Evolutionary conservation across 192 early-diverging fungal species (phyloP).

Genomic region (Coemansia umbellata): DNA sequence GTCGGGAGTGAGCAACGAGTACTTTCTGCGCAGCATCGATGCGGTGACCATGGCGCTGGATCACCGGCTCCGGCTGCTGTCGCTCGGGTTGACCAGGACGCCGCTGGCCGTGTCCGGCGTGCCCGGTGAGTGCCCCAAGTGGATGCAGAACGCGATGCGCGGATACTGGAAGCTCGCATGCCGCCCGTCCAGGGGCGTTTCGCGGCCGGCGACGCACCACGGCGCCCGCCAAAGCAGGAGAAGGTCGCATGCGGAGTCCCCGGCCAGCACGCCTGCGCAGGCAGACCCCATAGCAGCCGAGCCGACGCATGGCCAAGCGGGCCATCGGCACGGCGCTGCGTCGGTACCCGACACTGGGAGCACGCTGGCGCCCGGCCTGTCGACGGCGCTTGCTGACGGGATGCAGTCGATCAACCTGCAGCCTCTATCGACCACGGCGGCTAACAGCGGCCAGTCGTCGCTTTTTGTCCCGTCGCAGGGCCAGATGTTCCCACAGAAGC

Average conservation of each 20-base stretch:
- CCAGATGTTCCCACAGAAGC: no score
- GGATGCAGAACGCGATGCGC: slow-evolving; percentile 47
- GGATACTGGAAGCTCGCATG: slow-evolving; percentile 48
- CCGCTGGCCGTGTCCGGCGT: slow-evolving; percentile 18
- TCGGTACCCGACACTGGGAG: not conserved
- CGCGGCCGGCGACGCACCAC: slow-evolving; percentile 1
- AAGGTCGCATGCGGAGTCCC: no score
- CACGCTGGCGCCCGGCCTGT: not conserved
- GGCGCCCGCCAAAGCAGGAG: not conserved
- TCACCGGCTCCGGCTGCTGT: slow-evolving; percentile 33
- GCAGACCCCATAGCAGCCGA: not conserved
- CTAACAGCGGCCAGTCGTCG: slow-evolving; percentile 7
- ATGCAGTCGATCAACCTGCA: slow-evolving; percentile 4
- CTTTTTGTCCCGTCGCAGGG: slow-evolving; percentile 2
- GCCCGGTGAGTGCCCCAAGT: slow-evolving; percentile 32
- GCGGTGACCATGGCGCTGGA: slow-evolving; percentile 47
- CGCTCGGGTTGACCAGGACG: slow-evolving; percentile 19
- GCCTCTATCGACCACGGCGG: not conserved
- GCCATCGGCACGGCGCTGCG: not conserved
- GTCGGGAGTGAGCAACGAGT: slow-evolving; percentile 29
- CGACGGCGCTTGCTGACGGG: not conserved
- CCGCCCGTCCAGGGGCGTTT: slow-evolving; percentile 5
- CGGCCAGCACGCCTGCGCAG: slow-evolving; percentile 2
- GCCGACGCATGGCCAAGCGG: not conserved
- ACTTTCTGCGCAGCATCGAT: slow-evolving; percentile 43